phyloP scores from a whole-genome alignment of 148 eudicot genomes.

The Dianthus caryophyllus region DNA sequence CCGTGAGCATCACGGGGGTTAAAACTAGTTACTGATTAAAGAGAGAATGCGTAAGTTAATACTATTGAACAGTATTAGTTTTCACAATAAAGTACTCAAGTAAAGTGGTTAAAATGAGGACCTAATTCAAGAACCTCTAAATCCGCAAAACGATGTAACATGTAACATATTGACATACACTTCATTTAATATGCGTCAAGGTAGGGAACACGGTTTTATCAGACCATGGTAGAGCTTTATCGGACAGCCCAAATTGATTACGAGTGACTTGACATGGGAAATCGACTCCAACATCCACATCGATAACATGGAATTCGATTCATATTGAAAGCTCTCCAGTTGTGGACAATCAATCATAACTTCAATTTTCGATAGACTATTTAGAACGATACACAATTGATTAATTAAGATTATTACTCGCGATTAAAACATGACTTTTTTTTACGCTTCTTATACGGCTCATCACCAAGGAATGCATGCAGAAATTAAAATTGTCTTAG shows the following conservation, averaged over 20 bases:
- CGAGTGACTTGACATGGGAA: background rate
- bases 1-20: too few relatives aligned
- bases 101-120: too few relatives aligned
- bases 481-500: background rate
- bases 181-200: background rate
- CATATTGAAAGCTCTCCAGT: background rate
- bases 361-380: background rate
- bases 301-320: background rate
- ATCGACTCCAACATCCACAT: background rate
- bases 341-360: background rate
- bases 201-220: background rate
- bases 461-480: background rate
- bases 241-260: background rate
- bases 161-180: background rate
- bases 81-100: too few relatives aligned
- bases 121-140: background rate
- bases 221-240: background rate
- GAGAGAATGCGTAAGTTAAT: too few relatives aligned
- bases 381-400: background rate
- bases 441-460: background rate
- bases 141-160: background rate
- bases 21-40: too few relatives aligned
- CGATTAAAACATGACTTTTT: background rate
- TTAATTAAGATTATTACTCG: background rate
- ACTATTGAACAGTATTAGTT: too few relatives aligned